Conservation (phyloP, 257 asterid genomes). For the Handroanthus guayacan region DNA sequence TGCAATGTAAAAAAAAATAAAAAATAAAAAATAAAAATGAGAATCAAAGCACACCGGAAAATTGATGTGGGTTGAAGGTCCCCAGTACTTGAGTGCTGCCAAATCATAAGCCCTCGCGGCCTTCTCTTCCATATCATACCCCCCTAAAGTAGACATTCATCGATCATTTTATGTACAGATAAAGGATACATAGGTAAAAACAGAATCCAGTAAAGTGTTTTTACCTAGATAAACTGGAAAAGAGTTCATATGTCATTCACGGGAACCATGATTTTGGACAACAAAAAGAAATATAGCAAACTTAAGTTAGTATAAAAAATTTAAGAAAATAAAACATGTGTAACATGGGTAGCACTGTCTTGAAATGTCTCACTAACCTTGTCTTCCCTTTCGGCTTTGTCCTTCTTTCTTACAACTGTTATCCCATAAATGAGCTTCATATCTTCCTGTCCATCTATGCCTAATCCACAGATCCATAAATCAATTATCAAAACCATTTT, state of each 20-base stretch:
- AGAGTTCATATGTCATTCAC: constrained; percentile 33
- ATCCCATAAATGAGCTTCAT: constrained; percentile 99
- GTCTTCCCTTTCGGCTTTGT: constrained; percentile 98
- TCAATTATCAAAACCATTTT: neutral
- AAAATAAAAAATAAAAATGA: neutral
- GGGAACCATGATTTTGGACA: constrained; percentile 37
- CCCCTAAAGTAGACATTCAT: constrained; percentile 60
- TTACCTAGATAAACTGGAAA: constrained; percentile 89
- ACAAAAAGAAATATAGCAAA: neutral
- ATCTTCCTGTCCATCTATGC: constrained; percentile 99
- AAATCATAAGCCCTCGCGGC: constrained; percentile 98
- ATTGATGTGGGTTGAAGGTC: constrained; percentile 92
- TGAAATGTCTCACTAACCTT: constrained; percentile 56
- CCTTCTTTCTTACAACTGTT: constrained; percentile 99
- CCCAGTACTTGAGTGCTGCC: constrained; percentile 99
- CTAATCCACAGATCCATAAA: constrained; percentile 44
- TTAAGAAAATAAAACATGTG: neutral
- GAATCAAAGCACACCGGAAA: constrained; percentile 59
- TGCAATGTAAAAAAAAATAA: no score
- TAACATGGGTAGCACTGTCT: neutral
- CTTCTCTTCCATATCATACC: constrained; percentile 97
- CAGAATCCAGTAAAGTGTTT: neutral
- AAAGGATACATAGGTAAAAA: neutral
- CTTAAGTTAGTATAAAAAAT: constrained; percentile 28
- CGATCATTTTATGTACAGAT: neutral